Base-by-base conservation (phyloP, 1,284 basidiomycete species). In the Phellinidium pouzarii region DNA sequence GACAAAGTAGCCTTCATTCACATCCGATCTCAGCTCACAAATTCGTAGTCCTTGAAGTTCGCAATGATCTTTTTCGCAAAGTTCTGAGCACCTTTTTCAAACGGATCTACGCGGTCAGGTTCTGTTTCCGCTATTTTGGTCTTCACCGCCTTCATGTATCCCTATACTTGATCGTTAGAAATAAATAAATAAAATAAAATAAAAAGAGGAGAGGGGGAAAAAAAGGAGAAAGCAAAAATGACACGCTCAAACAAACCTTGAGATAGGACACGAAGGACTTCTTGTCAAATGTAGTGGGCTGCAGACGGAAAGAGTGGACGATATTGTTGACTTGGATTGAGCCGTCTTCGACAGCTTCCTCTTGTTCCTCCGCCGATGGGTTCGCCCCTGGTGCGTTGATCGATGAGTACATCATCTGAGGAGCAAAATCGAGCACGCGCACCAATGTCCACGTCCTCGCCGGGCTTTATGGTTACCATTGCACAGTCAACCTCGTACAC, bases 31-130 rank as follows among this genome's bases (percentile, higher is more conserved):
- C 25, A 36, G 50, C 54, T 51, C n/a, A 88, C 87, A 63, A 90
- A 94, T 74, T 94, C 91, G 65, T 77, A 94, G 68, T 95, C 83
- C 67, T 91, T 90, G 79, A 98, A 92, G 70, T 90, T 92, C 61
- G 74, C 81, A 44, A 97, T 71, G 60, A 99, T 73, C 73, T 95
- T 96, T 79, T 95, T 95, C 53, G 82, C 91, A 65, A 79, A 90
- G 8, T 70, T 71, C 54, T 71, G 64, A 25, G 95, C 95, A 37
- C 78, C 82, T 70, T 87, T 87, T 76, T 98, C 91, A 68, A 99
- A 99, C 0, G 70, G 79, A 5, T 74, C 70, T 41, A 95, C 85
- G 22, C 82, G 79, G 0, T 86, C 87, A 7, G 88, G 84, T 49
- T 84, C 74, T 4, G 57, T 68, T 63, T 79, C 65, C 55, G 70